These are phyloP conservation scores for Cercospora sojina DNA, from an alignment of 2,329 filamentous ascomycete genomes.

Conservation along the genomic window DNA sequence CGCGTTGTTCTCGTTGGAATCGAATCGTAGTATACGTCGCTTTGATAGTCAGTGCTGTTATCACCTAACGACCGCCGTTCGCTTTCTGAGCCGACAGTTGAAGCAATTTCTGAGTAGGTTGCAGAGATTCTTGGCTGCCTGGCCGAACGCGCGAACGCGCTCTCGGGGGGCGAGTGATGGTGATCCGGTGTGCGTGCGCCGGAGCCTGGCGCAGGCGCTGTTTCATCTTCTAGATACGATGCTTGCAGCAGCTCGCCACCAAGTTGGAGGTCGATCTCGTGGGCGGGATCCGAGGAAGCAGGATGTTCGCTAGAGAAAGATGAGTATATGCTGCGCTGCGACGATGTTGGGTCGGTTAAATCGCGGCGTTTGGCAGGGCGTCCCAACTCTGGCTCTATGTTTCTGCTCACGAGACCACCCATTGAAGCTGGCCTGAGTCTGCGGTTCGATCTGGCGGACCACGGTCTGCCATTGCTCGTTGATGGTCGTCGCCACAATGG, in stretches of 20 bases:
- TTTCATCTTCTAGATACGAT: constrained; percentile 20
- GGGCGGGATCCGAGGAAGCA: constrained; percentile 11
- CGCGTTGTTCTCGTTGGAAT: constrained; percentile 68
- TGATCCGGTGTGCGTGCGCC: constrained; percentile 24
- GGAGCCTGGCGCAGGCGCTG: constrained; percentile 16
- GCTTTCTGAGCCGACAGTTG: constrained; percentile 68
- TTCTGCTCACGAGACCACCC: constrained; percentile 41
- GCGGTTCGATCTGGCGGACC: constrained; percentile 31
- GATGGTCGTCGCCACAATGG: constrained; percentile 41
- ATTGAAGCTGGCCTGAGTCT: constrained; percentile 37
- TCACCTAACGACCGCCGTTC: constrained; percentile 69
- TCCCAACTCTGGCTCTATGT: constrained; percentile 38
- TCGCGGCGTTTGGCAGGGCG: constrained; percentile 42
- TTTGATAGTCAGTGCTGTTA: constrained; percentile 75
- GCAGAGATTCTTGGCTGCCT: constrained; percentile 51
- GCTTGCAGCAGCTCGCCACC: constrained; percentile 21
- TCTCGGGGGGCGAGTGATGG: constrained; percentile 22
- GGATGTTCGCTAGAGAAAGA: constrained; percentile 25
- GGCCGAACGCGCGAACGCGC: constrained; percentile 14
- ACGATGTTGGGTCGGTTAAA: constrained; percentile 31
- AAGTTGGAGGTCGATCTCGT: constrained; percentile 31
- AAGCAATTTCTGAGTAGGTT: constrained; percentile 59
- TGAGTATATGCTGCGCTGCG: constrained; percentile 32
- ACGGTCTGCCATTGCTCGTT: constrained; percentile 38
- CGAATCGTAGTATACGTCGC: constrained; percentile 75